phyloP scores from a whole-genome alignment of 1,139 yeast genomes.

The Diutina scorzettiae region DNA sequence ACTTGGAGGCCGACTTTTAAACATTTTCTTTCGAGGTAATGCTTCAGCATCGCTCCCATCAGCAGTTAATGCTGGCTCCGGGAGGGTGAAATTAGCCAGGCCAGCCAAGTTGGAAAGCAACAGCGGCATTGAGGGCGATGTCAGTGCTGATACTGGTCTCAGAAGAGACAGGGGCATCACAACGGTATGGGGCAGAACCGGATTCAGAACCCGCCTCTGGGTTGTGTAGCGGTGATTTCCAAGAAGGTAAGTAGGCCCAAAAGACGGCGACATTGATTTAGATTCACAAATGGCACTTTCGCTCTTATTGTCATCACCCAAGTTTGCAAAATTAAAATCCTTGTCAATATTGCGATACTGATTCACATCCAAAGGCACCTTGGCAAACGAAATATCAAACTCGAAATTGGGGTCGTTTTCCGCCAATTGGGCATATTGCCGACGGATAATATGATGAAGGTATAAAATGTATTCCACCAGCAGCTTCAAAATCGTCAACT shows the following conservation, averaged over 20 bases:
- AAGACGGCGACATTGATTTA: neutral
- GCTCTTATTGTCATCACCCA: neutral
- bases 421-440: constrained; percentile 28
- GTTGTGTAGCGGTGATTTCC: neutral
- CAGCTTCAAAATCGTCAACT: constrained; percentile 66
- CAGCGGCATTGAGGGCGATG: neutral
- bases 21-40: neutral
- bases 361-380: constrained; percentile 44
- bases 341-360: constrained; percentile 45
- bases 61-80: neutral
- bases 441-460: constrained; percentile 45
- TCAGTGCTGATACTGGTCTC: neutral
- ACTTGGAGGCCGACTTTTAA: neutral
- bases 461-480: constrained; percentile 72
- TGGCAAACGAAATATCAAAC: constrained; percentile 35
- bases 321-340: constrained; percentile 32
- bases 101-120: neutral
- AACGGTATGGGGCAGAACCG: constrained; percentile 3
- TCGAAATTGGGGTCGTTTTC: constrained; percentile 15
- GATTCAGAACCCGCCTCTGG: constrained; percentile 3
- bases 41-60: neutral
- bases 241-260: neutral
- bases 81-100: neutral
- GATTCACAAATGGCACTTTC: too few relatives aligned
- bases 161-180: neutral